These are phyloP conservation scores for Sclerotiophoma versabilis DNA, from an alignment of 2,329 filamentous ascomycete species.

Conservation along the genomic window DNA sequence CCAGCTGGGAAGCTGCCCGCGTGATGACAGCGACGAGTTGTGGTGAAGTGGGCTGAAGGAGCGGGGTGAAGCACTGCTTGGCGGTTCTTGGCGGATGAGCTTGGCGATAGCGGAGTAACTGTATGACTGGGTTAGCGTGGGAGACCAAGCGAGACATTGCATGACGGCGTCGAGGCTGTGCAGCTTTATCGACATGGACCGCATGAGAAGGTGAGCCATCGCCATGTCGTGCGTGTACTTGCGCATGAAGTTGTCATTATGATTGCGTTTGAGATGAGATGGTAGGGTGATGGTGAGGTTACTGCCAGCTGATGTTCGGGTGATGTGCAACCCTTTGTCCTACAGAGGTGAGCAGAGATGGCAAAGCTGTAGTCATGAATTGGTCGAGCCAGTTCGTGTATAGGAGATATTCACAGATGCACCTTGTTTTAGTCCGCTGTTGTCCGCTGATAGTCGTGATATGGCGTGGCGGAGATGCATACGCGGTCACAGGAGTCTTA, in stretches of 20 bases:
- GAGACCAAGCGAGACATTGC: constrained; percentile 26
- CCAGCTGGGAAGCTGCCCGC: neutral
- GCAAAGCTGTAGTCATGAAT: constrained; percentile 1
- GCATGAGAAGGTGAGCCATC: constrained; percentile 16
- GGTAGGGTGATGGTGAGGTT: constrained; percentile 8
- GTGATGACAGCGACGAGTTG: neutral
- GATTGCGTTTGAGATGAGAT: constrained; percentile 4
- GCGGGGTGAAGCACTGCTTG: constrained; percentile 11
- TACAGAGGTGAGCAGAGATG: constrained; percentile 1
- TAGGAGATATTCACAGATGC: neutral
- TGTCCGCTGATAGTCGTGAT: constrained; percentile 15
- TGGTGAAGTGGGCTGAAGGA: constrained; percentile 3
- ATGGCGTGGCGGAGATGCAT: constrained; percentile 28
- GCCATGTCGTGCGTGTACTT: constrained; percentile 13
- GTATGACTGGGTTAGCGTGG: constrained; percentile 18
- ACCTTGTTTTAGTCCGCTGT: constrained; percentile 16
- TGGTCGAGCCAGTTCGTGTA: neutral
- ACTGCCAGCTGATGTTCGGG: constrained; percentile 16
- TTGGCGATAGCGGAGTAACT: constrained; percentile 27
- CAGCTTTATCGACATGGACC: constrained; percentile 22
- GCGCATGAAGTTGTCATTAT: constrained; percentile 11
- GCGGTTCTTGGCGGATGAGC: neutral
- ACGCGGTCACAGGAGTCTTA: constrained; percentile 26
- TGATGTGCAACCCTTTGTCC: constrained; percentile 9
- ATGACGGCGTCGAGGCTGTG: constrained; percentile 47